phyloP scores from a whole-genome alignment of 495 filamentous ascomycete genomes.

The Aspergillus funiculosus region DNA sequence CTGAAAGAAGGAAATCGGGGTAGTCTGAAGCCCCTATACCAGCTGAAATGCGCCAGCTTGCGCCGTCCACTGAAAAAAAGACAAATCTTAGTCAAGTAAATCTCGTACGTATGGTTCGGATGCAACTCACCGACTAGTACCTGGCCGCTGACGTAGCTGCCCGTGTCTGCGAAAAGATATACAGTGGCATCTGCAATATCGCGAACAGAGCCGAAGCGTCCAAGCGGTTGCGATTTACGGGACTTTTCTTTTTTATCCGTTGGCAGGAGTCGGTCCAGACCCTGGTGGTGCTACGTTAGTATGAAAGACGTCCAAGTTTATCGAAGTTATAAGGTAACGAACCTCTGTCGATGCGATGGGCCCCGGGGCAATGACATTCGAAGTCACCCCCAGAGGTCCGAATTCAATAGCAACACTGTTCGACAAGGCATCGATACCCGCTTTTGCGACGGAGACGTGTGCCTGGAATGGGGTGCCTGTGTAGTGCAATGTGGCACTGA shows the following conservation, averaged over 20 bases:
- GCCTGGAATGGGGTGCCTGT: constrained; percentile 73
- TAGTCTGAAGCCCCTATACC: constrained; percentile 45
- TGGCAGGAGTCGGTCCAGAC: constrained; percentile 40
- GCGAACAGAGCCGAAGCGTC: constrained; percentile 69
- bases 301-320: neutral
- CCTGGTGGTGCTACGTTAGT: constrained; percentile 21
- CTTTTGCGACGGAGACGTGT: constrained; percentile 86
- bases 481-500: constrained; percentile 88
- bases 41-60: constrained; percentile 40
- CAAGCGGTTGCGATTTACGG: constrained; percentile 53
- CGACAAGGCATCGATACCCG: constrained; percentile 78
- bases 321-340: too few species aligned
- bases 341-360: constrained; percentile 65
- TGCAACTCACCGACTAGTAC: constrained; percentile 55
- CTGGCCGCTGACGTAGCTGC: constrained; percentile 76
- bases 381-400: constrained; percentile 81
- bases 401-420: constrained; percentile 74
- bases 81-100: constrained; percentile 4
- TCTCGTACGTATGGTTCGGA: neutral
- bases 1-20: constrained; percentile 59
- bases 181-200: constrained; percentile 94
- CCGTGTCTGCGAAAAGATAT: constrained; percentile 75
- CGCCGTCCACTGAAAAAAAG: constrained; percentile 38
- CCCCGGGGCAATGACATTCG: constrained; percentile 80
- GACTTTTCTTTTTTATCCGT: constrained; percentile 28